Conservation (phyloP, 331 rosid genomes). For the Dryas integrifolia region DNA sequence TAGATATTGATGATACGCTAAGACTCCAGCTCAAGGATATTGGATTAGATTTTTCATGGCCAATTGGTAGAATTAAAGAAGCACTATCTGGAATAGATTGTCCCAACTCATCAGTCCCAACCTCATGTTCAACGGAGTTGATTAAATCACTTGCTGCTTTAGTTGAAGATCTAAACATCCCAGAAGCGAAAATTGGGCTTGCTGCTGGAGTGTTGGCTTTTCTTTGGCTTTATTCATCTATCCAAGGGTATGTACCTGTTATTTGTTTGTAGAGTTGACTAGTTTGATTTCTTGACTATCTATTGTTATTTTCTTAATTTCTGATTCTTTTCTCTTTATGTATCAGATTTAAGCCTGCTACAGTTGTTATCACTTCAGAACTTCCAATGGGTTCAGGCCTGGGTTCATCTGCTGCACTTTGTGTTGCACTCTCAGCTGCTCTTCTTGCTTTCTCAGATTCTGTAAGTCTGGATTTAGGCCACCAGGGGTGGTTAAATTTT, state of each 20-base stretch:
- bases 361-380: constrained; percentile 67
- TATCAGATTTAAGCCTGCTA: constrained; percentile 83
- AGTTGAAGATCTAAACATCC: constrained; percentile 60
- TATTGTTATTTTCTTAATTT: not conserved
- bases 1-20: constrained; percentile 59
- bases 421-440: constrained; percentile 77
- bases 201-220: constrained; percentile 81
- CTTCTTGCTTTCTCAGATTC: constrained; percentile 64
- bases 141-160: constrained; percentile 56
- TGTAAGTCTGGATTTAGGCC: constrained; percentile 50
- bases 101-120: constrained; percentile 43
- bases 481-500: constrained; percentile 60
- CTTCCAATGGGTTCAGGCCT: constrained; percentile 91
- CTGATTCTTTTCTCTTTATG: constrained; percentile 10
- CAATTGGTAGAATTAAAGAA: constrained; percentile 51
- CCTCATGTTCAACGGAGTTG: constrained; percentile 59
- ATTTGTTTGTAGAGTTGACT: not conserved
- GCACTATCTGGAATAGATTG: constrained; percentile 45
- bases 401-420: constrained; percentile 87
- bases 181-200: constrained; percentile 62
- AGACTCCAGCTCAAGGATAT: constrained; percentile 63
- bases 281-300: not conserved
- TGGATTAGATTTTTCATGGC: constrained; percentile 79
- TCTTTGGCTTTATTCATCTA: constrained; percentile 81
- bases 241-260: constrained; percentile 56